phyloP scores from a whole-genome alignment of 768 basidiomycete genomes.

The Naganishia vaughanmartiniae region DNA sequence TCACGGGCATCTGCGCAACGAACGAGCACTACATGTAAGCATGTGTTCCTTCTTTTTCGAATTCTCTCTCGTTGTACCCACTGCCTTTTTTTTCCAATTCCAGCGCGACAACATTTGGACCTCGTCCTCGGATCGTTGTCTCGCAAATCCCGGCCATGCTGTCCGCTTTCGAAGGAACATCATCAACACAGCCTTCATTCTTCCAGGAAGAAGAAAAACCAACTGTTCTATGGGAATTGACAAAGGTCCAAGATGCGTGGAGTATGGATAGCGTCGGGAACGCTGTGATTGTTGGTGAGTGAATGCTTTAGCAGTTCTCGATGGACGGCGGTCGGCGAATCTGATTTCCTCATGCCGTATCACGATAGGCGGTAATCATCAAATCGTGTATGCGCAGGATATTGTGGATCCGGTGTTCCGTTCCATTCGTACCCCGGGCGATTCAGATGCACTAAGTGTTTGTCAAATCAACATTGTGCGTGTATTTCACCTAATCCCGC shows the following conservation, averaged over 20 bases:
- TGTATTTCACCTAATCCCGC: not conserved
- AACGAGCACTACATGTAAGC: conserved; percentile 26
- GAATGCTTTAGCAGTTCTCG: too few species aligned
- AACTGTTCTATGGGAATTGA: conserved; percentile 26
- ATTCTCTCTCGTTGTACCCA: not conserved
- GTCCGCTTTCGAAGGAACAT: not conserved
- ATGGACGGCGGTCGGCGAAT: not conserved
- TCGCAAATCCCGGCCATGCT: conserved; percentile 26
- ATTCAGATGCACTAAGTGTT: conserved; percentile 24
- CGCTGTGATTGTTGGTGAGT: conserved; percentile 21
- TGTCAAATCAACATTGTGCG: conserved; percentile 26
- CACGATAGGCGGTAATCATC: conserved; percentile 10
- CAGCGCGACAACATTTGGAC: conserved; percentile 30
- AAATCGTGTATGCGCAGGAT: conserved; percentile 21
- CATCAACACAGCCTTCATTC: conserved; percentile 5
- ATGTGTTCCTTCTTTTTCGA: not conserved
- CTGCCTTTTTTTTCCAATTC: not conserved
- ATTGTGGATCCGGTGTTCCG: conserved; percentile 17
- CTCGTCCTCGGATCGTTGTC: conserved; percentile 24
- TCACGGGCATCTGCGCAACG: conserved; percentile 16
- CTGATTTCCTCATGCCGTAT: not conserved
- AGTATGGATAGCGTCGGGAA: conserved; percentile 5
- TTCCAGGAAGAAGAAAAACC: conserved; percentile 8
- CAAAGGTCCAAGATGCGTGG: conserved; percentile 28
- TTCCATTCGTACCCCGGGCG: conserved; percentile 11